Percentiles rank a stretch among this genome's conserved stretches.
phyloP scores from a whole-genome alignment of 2,329 filamentous ascomycete genomes.

The Monosporascus sp. region DNA sequence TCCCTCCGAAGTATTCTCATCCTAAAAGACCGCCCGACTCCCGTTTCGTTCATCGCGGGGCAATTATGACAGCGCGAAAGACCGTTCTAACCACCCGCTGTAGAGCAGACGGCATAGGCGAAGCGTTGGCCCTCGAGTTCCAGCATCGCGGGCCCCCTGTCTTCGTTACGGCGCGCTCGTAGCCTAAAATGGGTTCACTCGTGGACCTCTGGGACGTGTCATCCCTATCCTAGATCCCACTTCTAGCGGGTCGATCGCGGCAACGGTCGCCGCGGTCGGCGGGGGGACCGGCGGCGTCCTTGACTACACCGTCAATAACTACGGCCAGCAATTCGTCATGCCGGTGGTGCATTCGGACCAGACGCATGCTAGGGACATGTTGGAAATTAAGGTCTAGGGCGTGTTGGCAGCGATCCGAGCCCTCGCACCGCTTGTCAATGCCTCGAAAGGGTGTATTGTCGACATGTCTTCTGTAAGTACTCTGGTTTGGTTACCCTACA shows the following conservation, averaged over 20 bases:
- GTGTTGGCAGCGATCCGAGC: conserved; percentile 32
- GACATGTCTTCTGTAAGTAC: too few species aligned
- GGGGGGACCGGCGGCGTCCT: conserved; percentile 25
- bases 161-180: conserved; percentile 32
- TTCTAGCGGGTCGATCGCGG: too few species aligned
- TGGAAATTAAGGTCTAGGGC: conserved; percentile 34
- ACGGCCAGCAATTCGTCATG: conserved; percentile 27
- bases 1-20: too few species aligned
- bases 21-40: too few species aligned
- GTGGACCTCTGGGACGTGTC: conserved; percentile 25
- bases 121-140: conserved; percentile 33
- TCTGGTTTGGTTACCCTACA: too few species aligned
- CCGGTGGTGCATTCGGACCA: conserved; percentile 28
- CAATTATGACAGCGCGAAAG: too few species aligned
- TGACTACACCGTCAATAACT: conserved; percentile 28
- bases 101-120: conserved; percentile 34
- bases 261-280: conserved; percentile 25
- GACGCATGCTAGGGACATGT: conserved; percentile 18
- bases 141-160: conserved; percentile 24
- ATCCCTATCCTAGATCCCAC: conserved; percentile 22
- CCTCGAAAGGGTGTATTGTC: too few species aligned
- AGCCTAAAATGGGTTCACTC: too few species aligned
- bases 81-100: conserved; percentile 32
- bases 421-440: conserved; percentile 26
- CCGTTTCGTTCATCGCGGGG: too few species aligned